Base-by-base conservation (phyloP, 106 monocot species). In the Xerophyta viscosa region DNA sequence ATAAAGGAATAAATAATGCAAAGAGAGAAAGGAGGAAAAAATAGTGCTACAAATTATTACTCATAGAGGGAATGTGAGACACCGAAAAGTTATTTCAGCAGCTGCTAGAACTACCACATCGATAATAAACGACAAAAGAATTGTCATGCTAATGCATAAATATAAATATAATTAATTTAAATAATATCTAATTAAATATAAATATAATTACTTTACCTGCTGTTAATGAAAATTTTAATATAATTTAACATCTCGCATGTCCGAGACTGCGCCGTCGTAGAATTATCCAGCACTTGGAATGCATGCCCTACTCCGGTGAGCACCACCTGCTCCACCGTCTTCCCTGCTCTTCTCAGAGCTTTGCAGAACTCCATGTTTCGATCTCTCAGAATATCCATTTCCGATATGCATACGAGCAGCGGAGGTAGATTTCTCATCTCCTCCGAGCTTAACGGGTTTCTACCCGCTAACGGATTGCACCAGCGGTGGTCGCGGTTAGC, bases 301-400 rank as follows among this genome's bases (percentile, higher is more conserved):
- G 84, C 93, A 67, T 93, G 92, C 11, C 87, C 87, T 0, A 87
- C 92, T 36, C 83, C 92, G 14, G 19, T 71, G 18, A 71, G 74
- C 21, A 61, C 13, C 29, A 22, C 75, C 28, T 51, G 49, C 50
- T 75, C 77, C 48, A 88, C 77, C 11, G 6, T 2, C 39, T 39
- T 39, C 13, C 15, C 84, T 14, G 70, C 78, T 55, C 29, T 61
- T 63, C 52, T 75, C 77, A 84, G 24, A 11, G 63, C 64, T 17
- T 52, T 45, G 63, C 80, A 78, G 27, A 87, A 72, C 47, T 81
- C 93, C 70, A 76, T 9, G 52, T 71, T 71, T 48, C 88, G 55
- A 47, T 88, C 94, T 46, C 53, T 67, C 43, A 88, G 37, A 51
- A 84, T 73, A 52, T 88, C 93, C 66, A 71, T 22, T 68, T 79